Conservation (phyloP, 108 stramenopile species). For the Fragilaria crotonensis region DNA sequence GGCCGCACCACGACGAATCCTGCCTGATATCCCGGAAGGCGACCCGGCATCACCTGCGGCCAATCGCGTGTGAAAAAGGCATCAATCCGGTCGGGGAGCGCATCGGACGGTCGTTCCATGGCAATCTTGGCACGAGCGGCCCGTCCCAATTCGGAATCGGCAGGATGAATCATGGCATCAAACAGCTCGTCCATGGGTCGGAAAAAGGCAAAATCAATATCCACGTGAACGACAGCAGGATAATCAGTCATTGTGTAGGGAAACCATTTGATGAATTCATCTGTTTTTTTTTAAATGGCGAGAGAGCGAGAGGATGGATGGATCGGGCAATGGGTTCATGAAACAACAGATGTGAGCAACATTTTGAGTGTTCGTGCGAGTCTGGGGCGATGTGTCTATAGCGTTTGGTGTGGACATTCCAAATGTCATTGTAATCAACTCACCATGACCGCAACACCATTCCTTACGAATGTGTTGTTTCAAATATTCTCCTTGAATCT, state of each 20-base stretch:
- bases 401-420: no score
- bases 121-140: slow-evolving; percentile 23
- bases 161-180: slow-evolving; percentile 50
- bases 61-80: slow-evolving; percentile 52
- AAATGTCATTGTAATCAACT: no score
- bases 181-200: slow-evolving; percentile 58
- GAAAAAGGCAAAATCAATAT: slow-evolving; percentile 51
- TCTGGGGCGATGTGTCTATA: no score
- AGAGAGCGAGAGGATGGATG: neutral
- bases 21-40: slow-evolving; percentile 40
- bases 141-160: slow-evolving; percentile 10
- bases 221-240: slow-evolving; percentile 46
- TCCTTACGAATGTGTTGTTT: slow-evolving; percentile 35
- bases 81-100: slow-evolving; percentile 35
- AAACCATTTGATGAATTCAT: slow-evolving; percentile 61
- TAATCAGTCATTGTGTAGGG: slow-evolving; percentile 43
- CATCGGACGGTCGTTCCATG: slow-evolving; percentile 26
- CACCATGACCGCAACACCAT: slow-evolving; percentile 43
- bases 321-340: no score
- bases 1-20: slow-evolving; percentile 48
- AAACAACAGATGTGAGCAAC: neutral
- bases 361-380: neutral
- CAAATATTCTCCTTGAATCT: slow-evolving; percentile 29
- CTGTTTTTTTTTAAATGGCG: neutral
- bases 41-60: slow-evolving; percentile 36